Conservation (phyloP, 2,329 filamentous ascomycete species). For the Byssochlamys sp. region DNA sequence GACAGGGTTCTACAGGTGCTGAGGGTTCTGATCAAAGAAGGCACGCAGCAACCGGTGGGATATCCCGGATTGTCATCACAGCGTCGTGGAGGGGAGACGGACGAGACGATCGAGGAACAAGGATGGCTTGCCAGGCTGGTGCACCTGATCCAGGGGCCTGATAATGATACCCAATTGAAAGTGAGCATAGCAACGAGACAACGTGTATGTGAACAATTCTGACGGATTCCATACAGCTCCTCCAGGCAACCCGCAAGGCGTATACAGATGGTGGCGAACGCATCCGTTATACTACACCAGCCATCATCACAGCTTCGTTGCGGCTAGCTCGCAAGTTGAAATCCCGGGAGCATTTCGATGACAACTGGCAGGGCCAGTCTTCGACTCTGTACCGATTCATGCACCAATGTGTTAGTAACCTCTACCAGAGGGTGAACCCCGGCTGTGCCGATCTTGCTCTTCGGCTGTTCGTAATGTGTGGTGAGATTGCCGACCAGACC, state of each 20-base stretch:
- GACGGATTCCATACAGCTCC: slow-evolving; percentile 42
- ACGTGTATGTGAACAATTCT: slow-evolving; percentile 1
- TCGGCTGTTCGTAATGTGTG: slow-evolving; percentile 80
- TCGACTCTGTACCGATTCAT: slow-evolving; percentile 91
- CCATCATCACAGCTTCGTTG: slow-evolving; percentile 78
- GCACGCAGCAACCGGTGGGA: slow-evolving; percentile 69
- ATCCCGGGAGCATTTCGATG: slow-evolving; percentile 73
- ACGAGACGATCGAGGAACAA: slow-evolving; percentile 96
- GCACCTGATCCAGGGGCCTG: slow-evolving; percentile 69
- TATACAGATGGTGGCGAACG: slow-evolving; percentile 88
- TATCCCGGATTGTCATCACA: slow-evolving; percentile 71
- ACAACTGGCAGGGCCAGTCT: slow-evolving; percentile 63
- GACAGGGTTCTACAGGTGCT: slow-evolving; percentile 82
- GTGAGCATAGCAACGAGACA: slow-evolving; percentile 20
- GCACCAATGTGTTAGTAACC: slow-evolving; percentile 73
- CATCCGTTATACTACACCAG: slow-evolving; percentile 89
- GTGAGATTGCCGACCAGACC: slow-evolving; percentile 82
- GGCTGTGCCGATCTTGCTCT: slow-evolving; percentile 80
- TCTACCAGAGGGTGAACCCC: slow-evolving; percentile 76
- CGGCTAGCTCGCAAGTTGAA: slow-evolving; percentile 86
- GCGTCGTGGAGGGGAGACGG: slow-evolving; percentile 71
- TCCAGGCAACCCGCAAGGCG: slow-evolving; percentile 77
- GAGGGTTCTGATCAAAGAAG: slow-evolving; percentile 87
- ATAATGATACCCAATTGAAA: slow-evolving; percentile 91
- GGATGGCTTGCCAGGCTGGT: slow-evolving; percentile 90